phyloP scores from a whole-genome alignment of 2,329 filamentous ascomycete species.

The Ilyonectria mors-panacis region DNA sequence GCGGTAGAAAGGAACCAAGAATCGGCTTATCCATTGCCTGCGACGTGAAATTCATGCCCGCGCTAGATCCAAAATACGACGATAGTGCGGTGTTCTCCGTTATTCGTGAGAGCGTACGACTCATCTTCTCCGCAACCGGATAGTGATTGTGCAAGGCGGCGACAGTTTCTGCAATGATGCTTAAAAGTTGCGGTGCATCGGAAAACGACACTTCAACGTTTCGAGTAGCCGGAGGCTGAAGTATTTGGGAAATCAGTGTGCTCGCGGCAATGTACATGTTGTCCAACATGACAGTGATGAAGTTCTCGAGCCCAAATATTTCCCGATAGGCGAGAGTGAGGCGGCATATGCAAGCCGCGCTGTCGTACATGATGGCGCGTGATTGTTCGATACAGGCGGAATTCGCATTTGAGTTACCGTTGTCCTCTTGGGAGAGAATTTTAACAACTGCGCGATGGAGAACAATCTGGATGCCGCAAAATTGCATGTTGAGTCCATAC shows the following conservation, averaged over 20 bases:
- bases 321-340: conserved; percentile 1
- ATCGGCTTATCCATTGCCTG: neutral
- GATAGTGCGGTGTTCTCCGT: neutral
- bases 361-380: conserved; percentile 4
- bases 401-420: neutral
- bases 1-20: neutral
- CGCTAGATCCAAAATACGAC: neutral
- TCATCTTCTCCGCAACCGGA: conserved; percentile 12
- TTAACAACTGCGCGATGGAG: conserved; percentile 5
- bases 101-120: conserved; percentile 1
- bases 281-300: conserved; percentile 20
- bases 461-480: conserved; percentile 15
- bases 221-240: neutral
- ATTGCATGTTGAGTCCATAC: conserved; percentile 18
- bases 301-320: conserved; percentile 12
- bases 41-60: neutral
- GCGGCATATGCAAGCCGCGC: conserved; percentile 2
- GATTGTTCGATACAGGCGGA: neutral
- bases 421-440: conserved; percentile 1
- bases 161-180: neutral
- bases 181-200: neutral
- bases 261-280: conserved; percentile 20
- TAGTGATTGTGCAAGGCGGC: neutral
- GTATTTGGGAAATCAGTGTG: conserved; percentile 7
- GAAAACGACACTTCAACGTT: neutral